A percentile compares a stretch with the other conserved stretches of the same genome.
These are phyloP conservation scores for Rhizophagus clarus DNA, from an alignment of 192 early-diverging fungal species.

Conservation along the genomic window DNA sequence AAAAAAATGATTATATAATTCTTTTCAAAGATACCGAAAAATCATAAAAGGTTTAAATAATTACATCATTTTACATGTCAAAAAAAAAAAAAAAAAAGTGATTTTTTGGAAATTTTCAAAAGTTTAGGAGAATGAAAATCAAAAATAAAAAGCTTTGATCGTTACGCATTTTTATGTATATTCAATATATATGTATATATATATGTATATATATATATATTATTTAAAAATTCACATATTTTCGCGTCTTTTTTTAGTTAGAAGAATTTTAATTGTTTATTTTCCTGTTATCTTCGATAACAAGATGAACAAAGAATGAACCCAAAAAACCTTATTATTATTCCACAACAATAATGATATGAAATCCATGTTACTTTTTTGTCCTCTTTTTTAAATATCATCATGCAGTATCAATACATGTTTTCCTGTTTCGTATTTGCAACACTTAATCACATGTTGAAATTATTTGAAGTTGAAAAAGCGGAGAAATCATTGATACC, in stretches of 20 bases:
- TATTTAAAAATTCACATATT: not conserved
- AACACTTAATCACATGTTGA: not conserved
- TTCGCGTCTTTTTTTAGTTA: not conserved
- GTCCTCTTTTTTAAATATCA: not conserved
- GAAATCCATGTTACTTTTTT: not conserved
- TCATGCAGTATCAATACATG: not conserved
- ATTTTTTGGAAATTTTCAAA: not conserved
- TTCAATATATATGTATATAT: too few relatives aligned
- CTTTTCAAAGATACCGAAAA: not conserved
- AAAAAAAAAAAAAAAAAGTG: too few relatives aligned
- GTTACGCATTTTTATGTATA: too few relatives aligned
- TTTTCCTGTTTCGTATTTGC: not conserved
- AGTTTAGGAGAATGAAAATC: not conserved
- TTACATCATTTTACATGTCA: not conserved
- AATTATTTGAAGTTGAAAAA: not conserved
- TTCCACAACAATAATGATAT: too few relatives aligned
- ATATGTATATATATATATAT: too few relatives aligned
- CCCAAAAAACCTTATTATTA: not conserved
- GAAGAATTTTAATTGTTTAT: not conserved
- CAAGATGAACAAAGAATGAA: not conserved
- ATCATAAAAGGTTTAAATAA: not conserved
- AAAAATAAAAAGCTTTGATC: too few relatives aligned
- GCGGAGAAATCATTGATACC: not conserved
- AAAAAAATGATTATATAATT: not conserved
- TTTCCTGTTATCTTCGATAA: not conserved